Percentiles rank a stretch among this genome's conserved stretches.
phyloP scores from a whole-genome alignment of 495 filamentous ascomycete species.

The Paragyromitra xinjiangensis region DNA sequence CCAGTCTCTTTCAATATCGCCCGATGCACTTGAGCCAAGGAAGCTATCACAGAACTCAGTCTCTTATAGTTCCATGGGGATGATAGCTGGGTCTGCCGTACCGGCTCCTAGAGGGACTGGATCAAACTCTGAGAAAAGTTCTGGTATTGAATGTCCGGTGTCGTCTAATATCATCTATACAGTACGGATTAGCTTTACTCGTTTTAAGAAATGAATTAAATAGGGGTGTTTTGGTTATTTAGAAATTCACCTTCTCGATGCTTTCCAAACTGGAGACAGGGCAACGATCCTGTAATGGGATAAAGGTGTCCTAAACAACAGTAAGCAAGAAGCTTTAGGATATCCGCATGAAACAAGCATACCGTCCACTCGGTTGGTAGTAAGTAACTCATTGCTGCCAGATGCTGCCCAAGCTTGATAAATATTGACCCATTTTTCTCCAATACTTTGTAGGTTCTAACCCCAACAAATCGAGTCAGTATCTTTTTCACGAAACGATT shows the following conservation, averaged over 20 bases:
- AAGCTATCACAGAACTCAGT: slow-evolving; percentile 65
- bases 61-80: slow-evolving; percentile 41
- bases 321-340: slow-evolving; percentile 8
- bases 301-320: slow-evolving; percentile 73
- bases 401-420: slow-evolving; percentile 95
- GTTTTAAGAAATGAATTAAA: background rate
- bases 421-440: slow-evolving; percentile 98
- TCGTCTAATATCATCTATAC: slow-evolving; percentile 79
- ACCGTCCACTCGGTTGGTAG: slow-evolving; percentile 90
- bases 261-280: slow-evolving; percentile 91
- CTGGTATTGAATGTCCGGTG: slow-evolving; percentile 78
- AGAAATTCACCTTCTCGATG: slow-evolving; percentile 65
- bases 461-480: slow-evolving; percentile 18
- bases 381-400: slow-evolving; percentile 94
- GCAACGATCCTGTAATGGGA: slow-evolving; percentile 95
- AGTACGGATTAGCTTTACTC: slow-evolving; percentile 10
- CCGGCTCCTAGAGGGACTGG: slow-evolving; percentile 79
- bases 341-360: background rate
- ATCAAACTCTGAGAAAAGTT: slow-evolving; percentile 86
- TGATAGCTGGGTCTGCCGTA: slow-evolving; percentile 42
- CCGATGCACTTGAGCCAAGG: slow-evolving; percentile 91
- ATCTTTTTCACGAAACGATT: background rate
- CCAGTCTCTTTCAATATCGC: slow-evolving; percentile 86
- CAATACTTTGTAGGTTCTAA: slow-evolving; percentile 79
- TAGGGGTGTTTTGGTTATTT: background rate